Percentiles rank a stretch among this genome's conserved stretches.
phyloP scores from a whole-genome alignment of 139 green algal genomes.

The Picochlorum sp. region DNA sequence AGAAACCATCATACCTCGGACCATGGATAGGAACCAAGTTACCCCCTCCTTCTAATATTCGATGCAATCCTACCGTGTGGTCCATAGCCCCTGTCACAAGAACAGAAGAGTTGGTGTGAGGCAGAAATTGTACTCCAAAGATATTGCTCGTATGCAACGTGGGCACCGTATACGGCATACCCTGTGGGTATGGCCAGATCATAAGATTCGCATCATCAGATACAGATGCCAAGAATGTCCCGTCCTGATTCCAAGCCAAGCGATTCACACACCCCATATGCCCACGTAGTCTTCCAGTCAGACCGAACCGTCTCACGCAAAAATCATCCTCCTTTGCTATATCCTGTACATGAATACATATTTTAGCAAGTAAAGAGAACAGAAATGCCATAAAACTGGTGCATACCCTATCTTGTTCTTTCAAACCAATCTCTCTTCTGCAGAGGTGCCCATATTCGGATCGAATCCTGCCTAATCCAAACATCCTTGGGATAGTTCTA shows the following conservation, averaged over 20 bases:
- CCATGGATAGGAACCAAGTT: neutral
- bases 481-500: too few species aligned
- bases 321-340: neutral
- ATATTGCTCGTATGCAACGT: conserved; percentile 75
- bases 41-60: conserved; percentile 20
- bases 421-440: too few species aligned
- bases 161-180: neutral
- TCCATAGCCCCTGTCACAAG: conserved; percentile 68
- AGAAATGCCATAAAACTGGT: neutral
- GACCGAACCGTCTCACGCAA: neutral
- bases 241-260: conserved; percentile 61
- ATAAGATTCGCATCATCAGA: conserved; percentile 52
- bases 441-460: too few species aligned
- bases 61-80: conserved; percentile 61
- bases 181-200: neutral
- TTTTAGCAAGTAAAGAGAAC: neutral
- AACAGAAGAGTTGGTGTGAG: conserved; percentile 36
- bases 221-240: conserved; percentile 54
- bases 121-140: conserved; percentile 80
- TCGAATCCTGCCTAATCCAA: too few species aligned
- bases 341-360: neutral
- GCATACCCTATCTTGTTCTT: too few species aligned
- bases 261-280: conserved; percentile 76
- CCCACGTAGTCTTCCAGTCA: conserved; percentile 18
- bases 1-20: neutral